Evolutionary conservation across 2,329 filamentous ascomycete species (phyloP), one percentile per base, ranked within the genome.

Genomic region (Pezicula rhizophila): DNA sequence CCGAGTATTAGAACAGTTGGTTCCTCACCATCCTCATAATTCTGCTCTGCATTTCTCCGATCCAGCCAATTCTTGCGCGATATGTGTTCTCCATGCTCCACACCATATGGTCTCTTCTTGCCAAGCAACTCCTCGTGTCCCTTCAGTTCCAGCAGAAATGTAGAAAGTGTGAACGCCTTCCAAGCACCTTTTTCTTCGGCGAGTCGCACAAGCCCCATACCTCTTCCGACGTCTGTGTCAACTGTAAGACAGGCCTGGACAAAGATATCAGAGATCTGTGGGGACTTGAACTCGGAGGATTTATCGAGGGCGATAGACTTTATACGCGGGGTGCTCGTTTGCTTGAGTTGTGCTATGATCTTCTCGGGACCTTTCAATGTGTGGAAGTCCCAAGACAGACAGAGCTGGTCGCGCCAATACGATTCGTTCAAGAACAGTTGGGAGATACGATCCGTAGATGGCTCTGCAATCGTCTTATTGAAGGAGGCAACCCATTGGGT

Each of bases 121-220:
- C 72, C 69, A 1, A 71, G 60, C 0, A 56, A 53, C 60, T 86
- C 79, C 50, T 81, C 75, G 45, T 74, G 65, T 0, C 74, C 78
- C 4, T 69, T 75, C 5, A 88, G 54, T 34, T 77, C 73, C 2
- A 71, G 60, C 5, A 88, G 66, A 0, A 72, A 69, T 0, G 84
- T 87, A 58, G 80, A 86, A 0, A 87, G 57, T 1, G 80, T 82
- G 53, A 79, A 84, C 0, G 80, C 75, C 60, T 80, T 83, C 82
- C 81, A 87, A 5, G 60, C 49, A 2, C 63, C 65, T 0, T 64
- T 45, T 17, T 61, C 54, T 34, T 71, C 62, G 0, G 73, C 68
- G 0, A 87, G 61, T 3, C 79, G 69, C 0, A 77, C 69, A 1
- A 86, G 55, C 1, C 84, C 84, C 1, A 71, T 64, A 0, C 82